Base-by-base conservation (phyloP, 2,329 filamentous ascomycete species). In the Stachybotrys chartarum region DNA sequence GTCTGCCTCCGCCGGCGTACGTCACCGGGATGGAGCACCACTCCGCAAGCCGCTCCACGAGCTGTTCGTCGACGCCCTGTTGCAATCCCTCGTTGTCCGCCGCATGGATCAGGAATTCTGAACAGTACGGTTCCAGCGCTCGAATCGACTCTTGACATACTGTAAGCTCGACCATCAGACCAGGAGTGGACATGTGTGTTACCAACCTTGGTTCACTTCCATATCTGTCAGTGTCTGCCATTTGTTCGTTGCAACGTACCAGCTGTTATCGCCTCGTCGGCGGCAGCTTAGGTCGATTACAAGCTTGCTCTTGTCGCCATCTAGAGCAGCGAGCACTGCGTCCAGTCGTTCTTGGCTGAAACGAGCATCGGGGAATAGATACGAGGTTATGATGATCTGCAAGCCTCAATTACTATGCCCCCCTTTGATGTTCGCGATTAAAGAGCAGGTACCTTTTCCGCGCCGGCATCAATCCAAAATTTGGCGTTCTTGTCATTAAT, bases 181-280 rank as follows among this genome's bases (percentile, higher is more conserved):
- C 35, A 42, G 35, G 35, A 14, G 14, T 10, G 14, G 18, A n/a
- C 17, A 49, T 17, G 49, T 46, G n/a, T 31, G 11, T 53, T 18
- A 62, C 71, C 59, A 74, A 92, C 93, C 89, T 79, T 89, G 78
- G 60, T 87, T 93, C 60, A 99, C 85, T 69, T 97, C 91, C 85
- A 96, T 96, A 66, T 97, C 90, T 1, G 94, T 97, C 55, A 97
- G 87, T 1, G 91, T 96, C 78, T 97, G 94, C 94, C 94, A 99
- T 71, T 96, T 96, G 72, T 99, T 90, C 87, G 96, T 99, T 55
- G 94, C 93, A n/a, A 99, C 94, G 65, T 89, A 91, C 94, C 94
- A 99, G 45, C 77, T 86, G 55, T 86, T 78, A 4, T 78, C 75
- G 44, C 80, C 88, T 57, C 85, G 86, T 56, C 86, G 80, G 53